Evolutionary conservation across 257 asterid genomes (phyloP), one percentile per base, ranked within the genome.

Genomic region (Haberlea rhodopensis): DNA sequence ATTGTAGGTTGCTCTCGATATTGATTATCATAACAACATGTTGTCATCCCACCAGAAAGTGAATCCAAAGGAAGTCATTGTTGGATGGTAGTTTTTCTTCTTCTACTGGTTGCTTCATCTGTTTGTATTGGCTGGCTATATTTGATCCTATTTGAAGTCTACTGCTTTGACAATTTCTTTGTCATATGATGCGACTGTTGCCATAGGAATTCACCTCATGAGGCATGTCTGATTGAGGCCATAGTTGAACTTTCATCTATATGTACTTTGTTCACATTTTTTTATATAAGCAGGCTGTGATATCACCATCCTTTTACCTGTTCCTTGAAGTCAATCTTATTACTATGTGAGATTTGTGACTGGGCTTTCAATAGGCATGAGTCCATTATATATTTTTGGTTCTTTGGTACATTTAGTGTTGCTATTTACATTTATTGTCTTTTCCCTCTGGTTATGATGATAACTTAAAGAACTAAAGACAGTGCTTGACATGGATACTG

Each of bases 1-100:
- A 8, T 25, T 60, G 45, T 75, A 94, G 97, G 96, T 94, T 75
- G 99, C 99, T 0, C 61, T 94, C 84, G 99, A 94, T 74, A 90
- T 87, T 22, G 99, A 94, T 72, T 94, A 94, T 65, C 99, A 94
- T 74, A 90, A 85, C 63, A 94, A 87, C 61, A 94, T 94, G 99
- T 66, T 90, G 60, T 61, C 85, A 10, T 90, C 99, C 16, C 96
- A 94, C 52, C 96, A 86, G 82, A 92, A 86, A 80, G 97, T 94
- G 77, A 90, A 94, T 56, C 92, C 96, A 1, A 90, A 90, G 89
- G 99, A 90, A 83, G 89, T 79, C 71, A 84, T 94, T 67, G 99
- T 94, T 74, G 99, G 99, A 80, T 94, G 97, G 99, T 92, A 84
- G 77, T 57, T 8, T 51, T 57, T 49, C 18, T 0, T 32, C 62